Base-by-base conservation (phyloP, 176 grass and related monocot species). In the Chloris gayana region DNA sequence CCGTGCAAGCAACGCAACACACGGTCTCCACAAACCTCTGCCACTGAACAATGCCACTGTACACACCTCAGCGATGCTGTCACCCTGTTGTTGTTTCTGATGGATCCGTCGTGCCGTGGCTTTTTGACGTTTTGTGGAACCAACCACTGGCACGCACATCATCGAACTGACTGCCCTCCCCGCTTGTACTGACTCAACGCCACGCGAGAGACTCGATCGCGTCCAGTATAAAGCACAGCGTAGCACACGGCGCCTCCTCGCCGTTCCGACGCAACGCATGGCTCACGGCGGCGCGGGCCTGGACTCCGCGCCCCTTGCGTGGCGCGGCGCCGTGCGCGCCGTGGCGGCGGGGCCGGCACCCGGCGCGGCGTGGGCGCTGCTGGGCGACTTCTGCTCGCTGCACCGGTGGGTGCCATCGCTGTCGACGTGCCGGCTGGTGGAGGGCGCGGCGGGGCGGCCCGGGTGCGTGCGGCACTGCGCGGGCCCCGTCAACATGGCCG, bases 391-490 rank as follows among this genome's bases (percentile, higher is more conserved):
- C 75, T 94, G 83, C 83, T 69, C 82, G 31, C 85, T 94, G 38
- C 14, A 97, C 76, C 74, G 44, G 76, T 97, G 89, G 94, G 76
- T 97, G 1, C n/a, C 75, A 8, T 76, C 80, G 56, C 59, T 94
- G 61, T 47, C 51, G 45, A 60, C 79, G 44, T 94, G 89, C 85
- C 79, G 59, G 64, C 82, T 69, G 82, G 34, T 85, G 49, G 94
- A 91, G 22, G 86, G 87, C 24, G 54, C 53, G 9, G 89, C 91
- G 19, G 74, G 85, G 50, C 39, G 24, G 54, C 82, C 79, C 22
- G 91, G 94, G 66, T 90, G 94, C 72, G 75, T 94, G 69, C 75
- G 94, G 65, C 94, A 94, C 85, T 90, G 89, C 70, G 79, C 85
- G 56, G 89, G 91, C 35, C 86, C 87, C 25, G 38, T 92, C 37